phyloP scores from a whole-genome alignment of 345 rosid genomes.

The Pugionium cornutum region DNA sequence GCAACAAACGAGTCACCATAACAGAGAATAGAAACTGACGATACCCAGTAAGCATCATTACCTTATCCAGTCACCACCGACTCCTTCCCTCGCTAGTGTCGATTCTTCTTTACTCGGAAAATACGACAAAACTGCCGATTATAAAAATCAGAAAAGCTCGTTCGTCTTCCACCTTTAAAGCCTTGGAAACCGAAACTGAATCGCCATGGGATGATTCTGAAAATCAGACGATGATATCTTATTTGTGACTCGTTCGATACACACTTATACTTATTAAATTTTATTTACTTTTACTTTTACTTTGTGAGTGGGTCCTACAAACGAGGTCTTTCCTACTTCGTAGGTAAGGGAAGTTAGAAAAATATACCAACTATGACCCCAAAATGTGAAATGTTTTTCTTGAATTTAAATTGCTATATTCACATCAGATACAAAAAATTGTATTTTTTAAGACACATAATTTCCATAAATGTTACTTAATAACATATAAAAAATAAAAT shows the following conservation, averaged over 20 bases:
- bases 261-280: constrained; percentile 15
- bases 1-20: neutral
- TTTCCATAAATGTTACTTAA: too few species aligned
- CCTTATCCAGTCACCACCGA: constrained; percentile 31
- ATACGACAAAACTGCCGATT: neutral
- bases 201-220: neutral
- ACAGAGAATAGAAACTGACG: constrained; percentile 23
- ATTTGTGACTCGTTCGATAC: constrained; percentile 35
- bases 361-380: constrained; percentile 10
- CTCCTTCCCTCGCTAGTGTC: constrained; percentile 3
- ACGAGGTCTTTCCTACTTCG: constrained; percentile 17
- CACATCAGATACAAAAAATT: too few species aligned
- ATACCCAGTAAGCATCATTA: constrained; percentile 21
- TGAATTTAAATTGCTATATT: too few species aligned
- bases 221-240: constrained; percentile 30
- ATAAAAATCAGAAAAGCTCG: constrained; percentile 4
- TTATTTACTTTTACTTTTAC: neutral
- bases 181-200: constrained; percentile 20
- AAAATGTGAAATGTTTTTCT: neutral
- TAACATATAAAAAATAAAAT: too few species aligned
- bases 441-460: too few species aligned
- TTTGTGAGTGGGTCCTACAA: neutral
- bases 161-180: constrained; percentile 1
- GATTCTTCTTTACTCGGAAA: constrained; percentile 13
- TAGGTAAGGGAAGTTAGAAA: constrained; percentile 32